Evolutionary conservation across 495 filamentous ascomycete genomes (phyloP).

Genomic region (Xylaria nigripes): DNA sequence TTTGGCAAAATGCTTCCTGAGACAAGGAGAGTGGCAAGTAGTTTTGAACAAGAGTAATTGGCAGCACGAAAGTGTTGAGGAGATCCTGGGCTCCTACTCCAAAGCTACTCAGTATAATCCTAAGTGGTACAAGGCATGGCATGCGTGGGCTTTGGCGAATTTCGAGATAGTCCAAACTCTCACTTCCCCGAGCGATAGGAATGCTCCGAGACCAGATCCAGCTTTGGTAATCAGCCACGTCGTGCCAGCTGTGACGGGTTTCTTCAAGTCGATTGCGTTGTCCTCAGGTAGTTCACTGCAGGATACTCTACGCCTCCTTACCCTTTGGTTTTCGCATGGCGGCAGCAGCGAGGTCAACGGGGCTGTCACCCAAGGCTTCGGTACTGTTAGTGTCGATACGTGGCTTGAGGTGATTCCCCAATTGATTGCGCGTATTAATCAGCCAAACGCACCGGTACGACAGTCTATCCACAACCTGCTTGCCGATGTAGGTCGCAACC

Average conservation of each 20-base stretch:
- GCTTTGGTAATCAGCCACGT: slow-evolving; percentile 75
- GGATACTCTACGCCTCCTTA: slow-evolving; percentile 86
- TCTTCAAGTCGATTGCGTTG: slow-evolving; percentile 90
- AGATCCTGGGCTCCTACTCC: slow-evolving; percentile 76
- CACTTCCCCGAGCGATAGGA: slow-evolving; percentile 51
- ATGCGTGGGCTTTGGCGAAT: slow-evolving; percentile 97
- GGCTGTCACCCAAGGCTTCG: slow-evolving; percentile 81
- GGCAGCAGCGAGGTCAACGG: slow-evolving; percentile 78
- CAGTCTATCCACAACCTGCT: slow-evolving; percentile 85
- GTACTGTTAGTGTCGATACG: slow-evolving; percentile 86
- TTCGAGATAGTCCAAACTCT: slow-evolving; percentile 92
- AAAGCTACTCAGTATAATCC: slow-evolving; percentile 87
- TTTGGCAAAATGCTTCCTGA: slow-evolving; percentile 88
- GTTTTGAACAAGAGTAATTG: slow-evolving; percentile 75
- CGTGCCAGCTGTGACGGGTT: slow-evolving; percentile 86
- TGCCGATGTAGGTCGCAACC: slow-evolving; percentile 81
- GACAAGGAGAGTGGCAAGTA: slow-evolving; percentile 93
- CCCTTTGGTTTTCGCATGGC: slow-evolving; percentile 93
- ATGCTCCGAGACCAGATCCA: slow-evolving; percentile 46
- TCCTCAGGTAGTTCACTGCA: slow-evolving; percentile 88
- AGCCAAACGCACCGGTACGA: slow-evolving; percentile 77
- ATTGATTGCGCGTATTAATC: slow-evolving; percentile 93
- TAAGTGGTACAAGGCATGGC: slow-evolving; percentile 98
- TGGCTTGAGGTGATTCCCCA: slow-evolving; percentile 98
- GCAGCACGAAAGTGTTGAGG: slow-evolving; percentile 64